Evolutionary conservation across 2,329 filamentous ascomycete genomes (phyloP).

Genomic region (Blumeriella jaapii): DNA sequence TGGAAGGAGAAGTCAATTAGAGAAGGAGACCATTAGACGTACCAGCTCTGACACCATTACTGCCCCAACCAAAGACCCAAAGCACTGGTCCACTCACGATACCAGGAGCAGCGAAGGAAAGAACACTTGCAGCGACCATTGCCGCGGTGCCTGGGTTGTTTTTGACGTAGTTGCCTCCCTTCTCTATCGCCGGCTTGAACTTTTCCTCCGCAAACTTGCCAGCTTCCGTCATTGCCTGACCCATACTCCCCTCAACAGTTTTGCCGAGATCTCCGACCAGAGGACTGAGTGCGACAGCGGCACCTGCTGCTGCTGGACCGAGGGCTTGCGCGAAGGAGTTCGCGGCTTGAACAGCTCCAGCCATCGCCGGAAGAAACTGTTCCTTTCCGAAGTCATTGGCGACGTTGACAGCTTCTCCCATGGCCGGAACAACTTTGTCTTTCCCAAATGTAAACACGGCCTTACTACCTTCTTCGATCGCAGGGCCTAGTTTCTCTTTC

Average conservation of each 20-base stretch:
- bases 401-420: background rate
- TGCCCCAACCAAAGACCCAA: constrained; percentile 1
- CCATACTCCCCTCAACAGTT: background rate
- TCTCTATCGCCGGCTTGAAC: background rate
- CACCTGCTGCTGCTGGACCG: background rate
- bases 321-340: background rate
- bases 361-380: background rate
- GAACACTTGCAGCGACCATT: background rate
- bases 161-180: background rate
- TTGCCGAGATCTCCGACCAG: background rate
- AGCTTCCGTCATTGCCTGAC: background rate
- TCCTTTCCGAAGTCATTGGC: background rate
- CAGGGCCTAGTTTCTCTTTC: background rate
- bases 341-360: background rate
- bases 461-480: background rate
- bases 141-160: background rate
- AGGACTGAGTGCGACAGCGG: background rate
- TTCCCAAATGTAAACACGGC: background rate
- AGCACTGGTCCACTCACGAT: background rate
- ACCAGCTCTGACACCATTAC: constrained; percentile 1
- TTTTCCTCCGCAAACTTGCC: background rate
- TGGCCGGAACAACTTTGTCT: background rate
- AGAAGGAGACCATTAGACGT: background rate
- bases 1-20: background rate
- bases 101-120: background rate